Evolutionary conservation across 2,329 filamentous ascomycete species (phyloP).

Genomic region (Dactylellina parvicollis): DNA sequence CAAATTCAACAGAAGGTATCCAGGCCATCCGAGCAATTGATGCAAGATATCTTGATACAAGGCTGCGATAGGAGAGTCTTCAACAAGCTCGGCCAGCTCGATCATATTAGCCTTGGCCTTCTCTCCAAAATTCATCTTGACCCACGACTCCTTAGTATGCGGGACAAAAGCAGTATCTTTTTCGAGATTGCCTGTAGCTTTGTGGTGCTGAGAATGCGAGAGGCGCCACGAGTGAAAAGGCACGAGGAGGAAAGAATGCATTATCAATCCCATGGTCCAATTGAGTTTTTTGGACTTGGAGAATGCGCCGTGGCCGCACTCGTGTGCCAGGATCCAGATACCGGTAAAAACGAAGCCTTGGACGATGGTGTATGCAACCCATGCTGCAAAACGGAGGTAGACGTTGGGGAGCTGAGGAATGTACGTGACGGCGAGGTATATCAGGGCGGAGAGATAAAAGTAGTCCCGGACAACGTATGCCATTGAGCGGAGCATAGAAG

Average conservation of each 20-base stretch:
- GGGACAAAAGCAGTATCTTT: conserved; percentile 75
- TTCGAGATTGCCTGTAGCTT: conserved; percentile 73
- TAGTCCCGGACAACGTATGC: conserved; percentile 70
- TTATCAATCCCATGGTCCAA: conserved; percentile 70
- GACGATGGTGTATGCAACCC: conserved; percentile 70
- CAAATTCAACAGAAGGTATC: conserved; percentile 71
- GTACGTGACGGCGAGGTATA: conserved; percentile 67
- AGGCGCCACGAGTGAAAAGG: conserved; percentile 80
- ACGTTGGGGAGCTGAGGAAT: conserved; percentile 66
- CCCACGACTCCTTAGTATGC: conserved; percentile 61
- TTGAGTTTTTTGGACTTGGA: conserved; percentile 69
- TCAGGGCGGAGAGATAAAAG: conserved; percentile 65
- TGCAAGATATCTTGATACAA: conserved; percentile 69
- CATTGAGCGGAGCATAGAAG: conserved; percentile 66
- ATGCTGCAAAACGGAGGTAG: conserved; percentile 64
- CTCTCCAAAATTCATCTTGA: conserved; percentile 52
- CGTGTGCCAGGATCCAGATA: conserved; percentile 76
- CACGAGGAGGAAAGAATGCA: conserved; percentile 74
- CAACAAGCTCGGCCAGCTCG: conserved; percentile 66
- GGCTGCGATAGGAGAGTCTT: conserved; percentile 71
- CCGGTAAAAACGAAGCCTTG: conserved; percentile 75
- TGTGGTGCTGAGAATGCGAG: conserved; percentile 75
- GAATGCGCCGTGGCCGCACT: conserved; percentile 76
- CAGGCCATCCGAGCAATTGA: conserved; percentile 73
- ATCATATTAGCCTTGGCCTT: conserved; percentile 29